phyloP scores from a whole-genome alignment of 2,329 filamentous ascomycete species.

The Exophiala sp. region DNA sequence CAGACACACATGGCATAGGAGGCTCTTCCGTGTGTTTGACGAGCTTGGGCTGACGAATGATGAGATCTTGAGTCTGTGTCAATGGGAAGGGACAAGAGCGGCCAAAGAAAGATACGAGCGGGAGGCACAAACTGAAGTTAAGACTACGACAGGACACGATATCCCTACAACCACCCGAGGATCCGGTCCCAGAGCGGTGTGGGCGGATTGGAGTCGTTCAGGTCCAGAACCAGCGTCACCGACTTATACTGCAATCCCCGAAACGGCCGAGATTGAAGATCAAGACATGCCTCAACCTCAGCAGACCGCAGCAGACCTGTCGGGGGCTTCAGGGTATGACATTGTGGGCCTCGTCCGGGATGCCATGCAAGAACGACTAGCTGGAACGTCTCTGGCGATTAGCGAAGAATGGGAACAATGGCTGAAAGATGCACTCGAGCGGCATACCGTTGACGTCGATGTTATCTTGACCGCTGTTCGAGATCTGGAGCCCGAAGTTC shows the following conservation, averaged over 20 bases:
- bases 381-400: conserved; percentile 6
- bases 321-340: conserved; percentile 3
- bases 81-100: conserved; percentile 54
- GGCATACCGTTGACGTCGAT: conserved; percentile 21
- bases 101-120: conserved; percentile 45
- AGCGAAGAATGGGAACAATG: conserved; percentile 51
- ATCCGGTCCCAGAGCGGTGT: conserved; percentile 14
- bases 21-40: conserved; percentile 61
- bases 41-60: conserved; percentile 54
- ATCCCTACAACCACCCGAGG: conserved; percentile 36
- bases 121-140: conserved; percentile 58
- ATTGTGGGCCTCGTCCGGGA: conserved; percentile 11
- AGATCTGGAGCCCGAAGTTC: conserved; percentile 5
- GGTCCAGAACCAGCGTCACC: neutral
- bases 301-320: neutral
- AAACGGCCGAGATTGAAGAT: conserved; percentile 27
- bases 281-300: conserved; percentile 36
- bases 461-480: conserved; percentile 12
- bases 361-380: conserved; percentile 13
- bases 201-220: conserved; percentile 8
- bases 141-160: conserved; percentile 59
- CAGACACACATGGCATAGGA: conserved; percentile 59
- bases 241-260: conserved; percentile 1
- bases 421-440: conserved; percentile 54
- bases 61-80: conserved; percentile 61